Percentiles rank a stretch among this genome's conserved stretches.
Conservation (phyloP, 2,329 filamentous ascomycete species). For the Pyrenochaeta sp. region DNA sequence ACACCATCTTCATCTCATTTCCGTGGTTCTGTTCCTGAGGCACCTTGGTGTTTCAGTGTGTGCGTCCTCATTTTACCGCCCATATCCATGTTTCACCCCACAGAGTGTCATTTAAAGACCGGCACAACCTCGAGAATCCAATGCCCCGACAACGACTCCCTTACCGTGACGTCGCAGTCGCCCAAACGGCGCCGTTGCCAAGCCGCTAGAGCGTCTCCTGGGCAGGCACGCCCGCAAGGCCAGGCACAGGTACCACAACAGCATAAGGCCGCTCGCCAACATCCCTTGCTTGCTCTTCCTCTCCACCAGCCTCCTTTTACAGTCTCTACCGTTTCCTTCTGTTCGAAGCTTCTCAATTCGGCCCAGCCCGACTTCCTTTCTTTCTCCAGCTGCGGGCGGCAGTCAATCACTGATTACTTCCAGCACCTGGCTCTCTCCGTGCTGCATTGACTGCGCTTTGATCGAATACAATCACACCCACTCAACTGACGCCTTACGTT, state of each 20-base stretch:
- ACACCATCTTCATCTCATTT: slow-evolving; percentile 3
- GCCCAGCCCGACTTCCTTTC: slow-evolving; percentile 27
- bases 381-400: slow-evolving; percentile 33
- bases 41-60: slow-evolving; percentile 30
- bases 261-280: slow-evolving; percentile 11
- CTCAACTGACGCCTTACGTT: slow-evolving; percentile 24
- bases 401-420: slow-evolving; percentile 34
- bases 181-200: slow-evolving; percentile 19
- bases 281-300: slow-evolving; percentile 24
- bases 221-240: slow-evolving; percentile 17
- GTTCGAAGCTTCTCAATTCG: slow-evolving; percentile 22
- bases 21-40: slow-evolving; percentile 15
- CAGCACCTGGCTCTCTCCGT: slow-evolving; percentile 7
- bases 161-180: slow-evolving; percentile 12
- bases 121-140: slow-evolving; percentile 7
- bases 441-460: slow-evolving; percentile 3
- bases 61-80: slow-evolving; percentile 21
- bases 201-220: slow-evolving; percentile 15
- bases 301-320: slow-evolving; percentile 13
- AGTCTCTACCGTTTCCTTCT: slow-evolving; percentile 28
- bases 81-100: slow-evolving; percentile 26
- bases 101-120: slow-evolving; percentile 21
- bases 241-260: slow-evolving; percentile 20
- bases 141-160: slow-evolving; percentile 11
- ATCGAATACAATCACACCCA: slow-evolving; percentile 9